phyloP scores from a whole-genome alignment of 2,329 filamentous ascomycete species.

The Colletotrichum cuscutae region DNA sequence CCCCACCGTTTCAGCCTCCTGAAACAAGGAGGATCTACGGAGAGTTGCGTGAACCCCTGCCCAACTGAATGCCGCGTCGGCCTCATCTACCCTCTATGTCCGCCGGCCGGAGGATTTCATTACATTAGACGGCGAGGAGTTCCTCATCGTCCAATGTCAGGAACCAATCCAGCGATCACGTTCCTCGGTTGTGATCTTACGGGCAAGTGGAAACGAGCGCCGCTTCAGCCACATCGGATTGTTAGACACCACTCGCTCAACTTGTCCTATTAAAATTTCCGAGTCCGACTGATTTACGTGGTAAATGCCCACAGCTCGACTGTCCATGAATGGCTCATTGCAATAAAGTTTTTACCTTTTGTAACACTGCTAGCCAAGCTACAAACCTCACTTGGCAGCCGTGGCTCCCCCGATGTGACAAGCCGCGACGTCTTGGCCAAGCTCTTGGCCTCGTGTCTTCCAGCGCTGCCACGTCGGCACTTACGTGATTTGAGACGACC shows the following conservation, averaged over 20 bases:
- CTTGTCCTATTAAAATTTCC: no score
- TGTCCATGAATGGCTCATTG: no score
- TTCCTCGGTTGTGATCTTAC: background rate
- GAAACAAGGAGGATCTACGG: slow-evolving; percentile 30
- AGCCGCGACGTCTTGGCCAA: slow-evolving; percentile 1
- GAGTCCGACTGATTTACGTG: no score
- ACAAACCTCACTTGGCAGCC: background rate
- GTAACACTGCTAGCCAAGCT: background rate
- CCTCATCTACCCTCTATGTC: slow-evolving; percentile 4
- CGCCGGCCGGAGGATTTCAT: background rate
- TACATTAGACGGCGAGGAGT: background rate
- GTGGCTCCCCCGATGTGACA: background rate
- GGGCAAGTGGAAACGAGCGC: background rate
- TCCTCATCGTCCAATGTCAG: background rate
- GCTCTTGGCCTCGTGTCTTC: background rate
- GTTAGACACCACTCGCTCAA: no score
- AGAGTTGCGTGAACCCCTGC: slow-evolving; percentile 9
- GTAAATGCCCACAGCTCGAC: no score
- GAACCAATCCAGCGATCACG: background rate
- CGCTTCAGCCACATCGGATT: background rate
- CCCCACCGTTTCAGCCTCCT: slow-evolving; percentile 30
- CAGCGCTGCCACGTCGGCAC: background rate
- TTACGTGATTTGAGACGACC: background rate
- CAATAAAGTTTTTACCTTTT: background rate
- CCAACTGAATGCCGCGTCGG: background rate